Base-by-base conservation (phyloP, 352 stramenopile species). In the Pythium coloratum region DNA sequence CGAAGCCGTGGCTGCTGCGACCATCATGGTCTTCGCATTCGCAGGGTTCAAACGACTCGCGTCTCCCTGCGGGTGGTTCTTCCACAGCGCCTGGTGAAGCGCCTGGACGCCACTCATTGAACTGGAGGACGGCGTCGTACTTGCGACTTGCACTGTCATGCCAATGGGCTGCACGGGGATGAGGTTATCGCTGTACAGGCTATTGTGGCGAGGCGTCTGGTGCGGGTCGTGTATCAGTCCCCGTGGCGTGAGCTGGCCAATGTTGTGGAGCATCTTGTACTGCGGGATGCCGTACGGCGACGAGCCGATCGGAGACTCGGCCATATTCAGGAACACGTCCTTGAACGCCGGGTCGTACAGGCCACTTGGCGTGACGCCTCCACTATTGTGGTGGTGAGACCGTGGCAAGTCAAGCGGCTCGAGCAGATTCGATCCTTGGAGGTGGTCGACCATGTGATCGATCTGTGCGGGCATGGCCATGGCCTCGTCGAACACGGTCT, bases 401-500 rank as follows among this genome's bases (percentile, higher is more conserved):
- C 38, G 38, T 44, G 67, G 55, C 18, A 69, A 28, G n/a, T 68
- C 61, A 5, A 68, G 60, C 2, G 67, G 67, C 28, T 73, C 67
- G 1, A 69, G 46, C 3, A 68, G 32, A 28, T 42, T 50, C 12
- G 59, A 59, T 1, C 59, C 54, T 3, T 64, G 34, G 36, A 59
- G 44, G 55, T 64, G 53, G 44, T 69, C 55, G 14, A 47, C 67
- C 58, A 66, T 68, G 24, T 24, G 38, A 53, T 66, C 59, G 40
- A 58, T 24, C 2, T 65, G 66, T 6, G 42, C 34, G 8, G 56
- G 55, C 62, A 73, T 73, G 30, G 49, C 24, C 7, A 69, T 16
- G n/a, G 61, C 38, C 14, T 83, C 76, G 1, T 69, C 55, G 38
- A 84, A 84, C 36, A 84, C 76, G 14, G 84, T 75, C 3, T 83